Evolutionary conservation across 148 eudicot species (phyloP).

Genomic region (Beta vulgaris): DNA sequence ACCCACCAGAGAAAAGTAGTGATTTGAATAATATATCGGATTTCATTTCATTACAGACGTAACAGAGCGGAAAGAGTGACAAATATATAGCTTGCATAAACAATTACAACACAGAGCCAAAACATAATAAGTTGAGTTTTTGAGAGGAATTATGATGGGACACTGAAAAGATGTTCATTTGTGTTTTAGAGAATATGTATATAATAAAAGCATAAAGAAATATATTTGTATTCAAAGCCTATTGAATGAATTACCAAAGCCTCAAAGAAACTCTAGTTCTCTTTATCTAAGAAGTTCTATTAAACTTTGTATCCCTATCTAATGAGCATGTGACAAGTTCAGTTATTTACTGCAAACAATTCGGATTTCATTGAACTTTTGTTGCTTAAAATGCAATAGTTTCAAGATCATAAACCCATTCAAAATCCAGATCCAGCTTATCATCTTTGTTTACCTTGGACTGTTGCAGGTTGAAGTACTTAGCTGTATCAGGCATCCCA

Average conservation of each 20-base stretch:
- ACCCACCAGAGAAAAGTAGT: not conserved
- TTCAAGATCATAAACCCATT: not conserved
- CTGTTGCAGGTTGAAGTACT: constrained; percentile 47
- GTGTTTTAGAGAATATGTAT: too few species aligned
- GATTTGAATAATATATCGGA: not conserved
- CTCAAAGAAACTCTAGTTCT: constrained; percentile 6
- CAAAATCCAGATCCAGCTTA: not conserved
- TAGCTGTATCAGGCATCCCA: constrained; percentile 53
- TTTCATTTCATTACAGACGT: not conserved
- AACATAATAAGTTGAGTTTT: not conserved
- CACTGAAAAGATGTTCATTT: not conserved
- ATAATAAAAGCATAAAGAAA: too few species aligned
- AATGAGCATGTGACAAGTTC: not conserved
- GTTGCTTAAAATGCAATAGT: not conserved
- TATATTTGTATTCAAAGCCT: too few species aligned
- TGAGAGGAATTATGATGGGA: not conserved
- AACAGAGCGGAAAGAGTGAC: not conserved
- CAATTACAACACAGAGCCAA: not conserved
- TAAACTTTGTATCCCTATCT: not conserved
- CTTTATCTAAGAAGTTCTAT: not conserved
- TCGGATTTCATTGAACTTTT: not conserved
- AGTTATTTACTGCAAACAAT: not conserved
- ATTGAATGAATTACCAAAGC: not conserved
- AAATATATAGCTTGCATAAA: not conserved
- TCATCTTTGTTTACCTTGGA: constrained; percentile 18